Evolutionary conservation across 208 protist genomes (phyloP).

Genomic region (Acanthamoeba lenticulata): DNA sequence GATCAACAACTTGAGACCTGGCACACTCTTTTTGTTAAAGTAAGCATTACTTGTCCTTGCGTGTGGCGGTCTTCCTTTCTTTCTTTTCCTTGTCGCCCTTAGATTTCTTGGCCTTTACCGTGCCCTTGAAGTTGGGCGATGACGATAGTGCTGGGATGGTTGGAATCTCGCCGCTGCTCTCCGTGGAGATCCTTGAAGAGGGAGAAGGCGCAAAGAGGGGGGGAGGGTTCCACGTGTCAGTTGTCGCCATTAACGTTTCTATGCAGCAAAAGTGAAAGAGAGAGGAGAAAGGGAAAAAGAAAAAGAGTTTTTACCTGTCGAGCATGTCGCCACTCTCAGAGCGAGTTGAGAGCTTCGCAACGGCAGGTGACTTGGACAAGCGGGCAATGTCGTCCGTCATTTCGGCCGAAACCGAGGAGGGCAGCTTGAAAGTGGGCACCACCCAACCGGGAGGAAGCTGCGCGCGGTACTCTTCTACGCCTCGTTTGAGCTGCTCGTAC

Average conservation of each 20-base stretch:
- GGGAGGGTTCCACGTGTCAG: not conserved
- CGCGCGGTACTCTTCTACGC: constrained; percentile 44
- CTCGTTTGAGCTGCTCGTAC: constrained; percentile 52
- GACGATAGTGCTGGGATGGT: not conserved
- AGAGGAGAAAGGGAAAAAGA: not conserved
- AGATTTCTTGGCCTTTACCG: not conserved
- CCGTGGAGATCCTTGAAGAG: not conserved
- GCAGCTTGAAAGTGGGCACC: constrained; percentile 63
- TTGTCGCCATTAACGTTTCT: too few species aligned
- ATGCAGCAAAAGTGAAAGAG: too few species aligned
- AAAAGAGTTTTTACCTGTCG: not conserved
- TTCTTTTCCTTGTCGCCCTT: not conserved
- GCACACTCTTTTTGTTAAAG: too few species aligned
- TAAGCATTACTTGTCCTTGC: constrained; percentile 23
- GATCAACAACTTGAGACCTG: too few species aligned
- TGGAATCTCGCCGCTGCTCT: constrained; percentile 8
- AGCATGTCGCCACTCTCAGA: not conserved
- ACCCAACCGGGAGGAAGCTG: constrained; percentile 58
- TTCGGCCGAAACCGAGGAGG: constrained; percentile 5
- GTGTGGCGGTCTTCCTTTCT: not conserved
- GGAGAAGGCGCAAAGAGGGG: too few species aligned
- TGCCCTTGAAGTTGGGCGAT: constrained; percentile 8
- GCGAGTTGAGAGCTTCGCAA: constrained; percentile 8
- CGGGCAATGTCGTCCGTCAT: not conserved
- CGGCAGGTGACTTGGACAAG: constrained; percentile 19